Evolutionary conservation across 208 protist genomes (phyloP).

Genomic region (Endotrypanum monterogeii): DNA sequence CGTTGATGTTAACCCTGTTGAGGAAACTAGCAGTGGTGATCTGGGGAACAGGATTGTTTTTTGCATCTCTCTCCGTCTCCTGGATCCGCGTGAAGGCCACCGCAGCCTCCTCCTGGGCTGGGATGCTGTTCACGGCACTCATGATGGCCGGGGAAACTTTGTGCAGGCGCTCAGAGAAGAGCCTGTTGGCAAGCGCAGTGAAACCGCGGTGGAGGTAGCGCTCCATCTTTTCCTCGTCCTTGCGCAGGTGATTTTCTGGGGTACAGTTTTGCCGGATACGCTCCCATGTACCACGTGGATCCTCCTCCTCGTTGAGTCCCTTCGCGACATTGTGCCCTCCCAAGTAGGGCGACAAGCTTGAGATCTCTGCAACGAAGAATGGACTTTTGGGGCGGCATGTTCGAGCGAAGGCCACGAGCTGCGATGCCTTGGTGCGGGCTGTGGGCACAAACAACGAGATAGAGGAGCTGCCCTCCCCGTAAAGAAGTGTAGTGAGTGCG

Average conservation of each 20-base stretch:
- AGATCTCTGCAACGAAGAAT: conserved; percentile 87
- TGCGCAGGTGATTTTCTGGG: conserved; percentile 51
- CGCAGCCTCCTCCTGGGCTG: conserved; percentile 49
- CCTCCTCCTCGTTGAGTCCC: conserved; percentile 54
- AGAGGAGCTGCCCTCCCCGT: conserved; percentile 88
- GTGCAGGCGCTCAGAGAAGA: conserved; percentile 87
- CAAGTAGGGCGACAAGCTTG: conserved; percentile 77
- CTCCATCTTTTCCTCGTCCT: conserved; percentile 72
- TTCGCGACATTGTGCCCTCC: conserved; percentile 60
- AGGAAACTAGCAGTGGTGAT: conserved; percentile 76
- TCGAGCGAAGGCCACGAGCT: conserved; percentile 88
- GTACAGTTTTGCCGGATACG: conserved; percentile 80
- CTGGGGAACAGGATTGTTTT: conserved; percentile 65
- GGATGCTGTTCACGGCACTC: conserved; percentile 77
- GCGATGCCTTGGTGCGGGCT: conserved; percentile 56
- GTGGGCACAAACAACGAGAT: conserved; percentile 92
- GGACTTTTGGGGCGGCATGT: conserved; percentile 91
- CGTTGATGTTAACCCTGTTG: conserved; percentile 87
- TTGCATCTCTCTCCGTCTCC: conserved; percentile 42
- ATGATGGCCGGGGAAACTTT: conserved; percentile 79
- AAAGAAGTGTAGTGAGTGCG: conserved; percentile 81
- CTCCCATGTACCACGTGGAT: conserved; percentile 77
- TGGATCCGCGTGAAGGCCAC: conserved; percentile 38
- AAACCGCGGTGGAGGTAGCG: conserved; percentile 79
- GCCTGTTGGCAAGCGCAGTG: conserved; percentile 84